phyloP scores from a whole-genome alignment of 2,329 filamentous ascomycete species.

The Ascochyta viciae-villosae region DNA sequence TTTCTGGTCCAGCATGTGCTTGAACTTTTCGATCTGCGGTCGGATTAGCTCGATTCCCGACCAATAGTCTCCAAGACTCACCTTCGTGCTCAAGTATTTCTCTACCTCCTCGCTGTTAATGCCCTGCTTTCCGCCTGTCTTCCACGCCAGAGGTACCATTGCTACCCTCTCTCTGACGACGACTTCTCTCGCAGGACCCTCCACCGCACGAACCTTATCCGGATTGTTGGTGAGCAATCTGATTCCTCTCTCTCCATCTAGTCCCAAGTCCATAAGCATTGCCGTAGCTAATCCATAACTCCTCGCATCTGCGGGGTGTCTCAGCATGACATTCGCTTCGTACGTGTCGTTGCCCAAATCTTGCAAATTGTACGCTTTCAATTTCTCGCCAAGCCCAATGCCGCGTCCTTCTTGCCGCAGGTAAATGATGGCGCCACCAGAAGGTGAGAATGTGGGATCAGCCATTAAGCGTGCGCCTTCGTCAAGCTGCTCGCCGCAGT shows the following conservation, averaged over 20 bases:
- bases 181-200: conserved; percentile 88
- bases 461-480: conserved; percentile 95
- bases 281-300: conserved; percentile 97
- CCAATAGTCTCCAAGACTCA: conserved; percentile 53
- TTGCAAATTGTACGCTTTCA: conserved; percentile 98
- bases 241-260: conserved; percentile 72
- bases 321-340: conserved; percentile 87
- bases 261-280: conserved; percentile 86
- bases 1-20: conserved; percentile 56
- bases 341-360: conserved; percentile 98
- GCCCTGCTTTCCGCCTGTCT: conserved; percentile 75
- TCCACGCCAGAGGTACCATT: conserved; percentile 96
- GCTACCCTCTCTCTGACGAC: conserved; percentile 87
- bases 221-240: conserved; percentile 94
- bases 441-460: conserved; percentile 62
- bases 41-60: conserved; percentile 20
- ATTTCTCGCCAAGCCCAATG: conserved; percentile 91
- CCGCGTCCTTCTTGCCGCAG: conserved; percentile 94
- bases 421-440: conserved; percentile 92
- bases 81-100: conserved; percentile 94
- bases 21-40: conserved; percentile 59
- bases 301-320: conserved; percentile 92
- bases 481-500: conserved; percentile 97
- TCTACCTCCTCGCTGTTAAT: conserved; percentile 89
- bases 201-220: conserved; percentile 93